phyloP scores from a whole-genome alignment of 345 rosid genomes.

The Luvunga scandens region DNA sequence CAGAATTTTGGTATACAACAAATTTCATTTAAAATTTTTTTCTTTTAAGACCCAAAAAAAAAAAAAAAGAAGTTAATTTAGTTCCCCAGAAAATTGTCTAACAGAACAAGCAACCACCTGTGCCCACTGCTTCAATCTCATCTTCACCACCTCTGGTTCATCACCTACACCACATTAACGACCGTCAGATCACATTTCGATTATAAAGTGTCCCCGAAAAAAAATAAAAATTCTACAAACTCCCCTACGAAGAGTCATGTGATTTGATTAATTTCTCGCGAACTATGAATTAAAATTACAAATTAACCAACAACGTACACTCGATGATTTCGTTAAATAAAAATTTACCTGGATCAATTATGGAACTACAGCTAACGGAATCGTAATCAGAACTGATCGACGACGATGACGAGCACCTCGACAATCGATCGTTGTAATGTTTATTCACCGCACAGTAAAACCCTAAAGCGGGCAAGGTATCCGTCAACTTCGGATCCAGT shows the following conservation, averaged over 20 bases:
- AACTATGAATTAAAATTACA: too few relatives aligned
- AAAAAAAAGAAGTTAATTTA: constrained; percentile 17
- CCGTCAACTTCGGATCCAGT: constrained; percentile 59
- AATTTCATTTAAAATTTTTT: neutral
- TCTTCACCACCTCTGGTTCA: constrained; percentile 70
- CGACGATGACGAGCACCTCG: constrained; percentile 58
- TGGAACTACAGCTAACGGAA: constrained; percentile 31
- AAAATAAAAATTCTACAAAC: too few relatives aligned
- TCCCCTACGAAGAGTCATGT: too few relatives aligned
- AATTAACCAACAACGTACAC: too few relatives aligned
- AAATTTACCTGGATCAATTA: constrained; percentile 57
- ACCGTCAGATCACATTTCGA: neutral
- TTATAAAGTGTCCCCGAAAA: too few relatives aligned
- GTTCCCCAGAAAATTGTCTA: constrained; percentile 51
- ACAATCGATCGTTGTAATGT: constrained; percentile 49
- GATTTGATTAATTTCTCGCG: too few relatives aligned
- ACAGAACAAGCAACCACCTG: constrained; percentile 83
- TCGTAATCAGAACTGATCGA: constrained; percentile 52
- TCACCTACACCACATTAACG: constrained; percentile 39
- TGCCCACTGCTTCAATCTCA: constrained; percentile 83
- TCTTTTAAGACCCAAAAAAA: neutral
- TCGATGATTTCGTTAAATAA: neutral
- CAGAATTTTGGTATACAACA: neutral
- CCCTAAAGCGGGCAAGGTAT: constrained; percentile 73
- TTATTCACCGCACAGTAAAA: constrained; percentile 70